Evolutionary conservation across 2,329 filamentous ascomycete genomes (phyloP).

Genomic region (Arthrobotrys megalospora): DNA sequence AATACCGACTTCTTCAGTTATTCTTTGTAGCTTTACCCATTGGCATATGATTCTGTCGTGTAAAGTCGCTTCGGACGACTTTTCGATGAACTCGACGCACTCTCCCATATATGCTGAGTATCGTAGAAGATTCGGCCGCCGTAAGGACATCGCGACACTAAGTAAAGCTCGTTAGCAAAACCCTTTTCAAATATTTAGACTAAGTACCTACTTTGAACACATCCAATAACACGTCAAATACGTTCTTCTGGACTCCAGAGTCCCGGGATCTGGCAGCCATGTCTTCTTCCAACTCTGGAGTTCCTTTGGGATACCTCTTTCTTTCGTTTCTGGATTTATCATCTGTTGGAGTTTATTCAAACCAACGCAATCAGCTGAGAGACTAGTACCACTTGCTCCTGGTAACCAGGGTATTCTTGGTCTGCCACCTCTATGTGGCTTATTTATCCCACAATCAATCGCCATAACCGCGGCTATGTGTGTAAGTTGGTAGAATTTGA

Average conservation of each 20-base stretch:
- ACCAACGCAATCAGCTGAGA: conserved; percentile 28
- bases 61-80: conserved; percentile 67
- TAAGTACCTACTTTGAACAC: conserved; percentile 63
- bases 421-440: conserved; percentile 43
- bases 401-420: conserved; percentile 40
- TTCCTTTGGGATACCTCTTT: conserved; percentile 41
- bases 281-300: conserved; percentile 46
- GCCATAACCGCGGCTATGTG: conserved; percentile 64
- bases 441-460: conserved; percentile 63
- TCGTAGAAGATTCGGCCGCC: conserved; percentile 69
- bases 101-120: conserved; percentile 69
- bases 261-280: conserved; percentile 62
- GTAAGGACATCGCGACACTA: conserved; percentile 69
- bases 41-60: conserved; percentile 68
- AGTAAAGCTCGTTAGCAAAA: conserved; percentile 1
- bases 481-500: conserved; percentile 65
- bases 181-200: not conserved
- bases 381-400: not conserved
- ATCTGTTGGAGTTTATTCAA: conserved; percentile 51
- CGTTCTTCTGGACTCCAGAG: conserved; percentile 67
- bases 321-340: conserved; percentile 31
- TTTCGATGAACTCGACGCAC: conserved; percentile 69
- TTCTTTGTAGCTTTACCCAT: conserved; percentile 69
- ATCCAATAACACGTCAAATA: conserved; percentile 67
- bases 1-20: conserved; percentile 73